Evolutionary conservation across 1,139 yeast genomes (phyloP), one percentile per base, ranked within the genome.

Genomic region (Candida sp.): DNA sequence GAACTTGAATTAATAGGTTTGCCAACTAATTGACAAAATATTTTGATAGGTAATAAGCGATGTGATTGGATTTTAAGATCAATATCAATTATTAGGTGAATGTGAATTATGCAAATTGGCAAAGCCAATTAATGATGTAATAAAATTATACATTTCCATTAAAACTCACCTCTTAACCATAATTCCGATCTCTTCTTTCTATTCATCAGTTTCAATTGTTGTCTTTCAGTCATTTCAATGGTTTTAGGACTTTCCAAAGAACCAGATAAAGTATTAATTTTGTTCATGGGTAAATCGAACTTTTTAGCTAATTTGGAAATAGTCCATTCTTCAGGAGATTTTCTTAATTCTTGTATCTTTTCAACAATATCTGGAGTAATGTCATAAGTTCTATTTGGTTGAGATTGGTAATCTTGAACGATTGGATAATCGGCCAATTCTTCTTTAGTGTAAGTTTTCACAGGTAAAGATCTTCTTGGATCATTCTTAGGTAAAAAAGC

Each of bases 401-500:
- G 71, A 7, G 58, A 57, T 23, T 67, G 49, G 45, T 58, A 60
- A 33, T 70, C 68, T 63, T 53, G 68, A 57, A 58, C 71, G 45
- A 75, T 54, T 7, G 89, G 89, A 70, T 82, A 82, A 50, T 75
- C 69, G n/a, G 64, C 60, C 39, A 79, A 56, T 43, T 75, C 70
- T 61, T 79, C 70, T 25, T 57, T 57, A 39, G 67, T 63, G 52
- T 57, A 69, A 2, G 51, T 44, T 48, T 51, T 61, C 43, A 30
- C 49, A 41, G 50, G 61, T 32, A 69, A 63, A 2, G 61, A 64
- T 46, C 71, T 74, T 54, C 95, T 76, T 29, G 81, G 81, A 56
- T 87, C 95, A 6, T 63, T 55, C 2, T 64, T 55, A 3, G 96
- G 96, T 43, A 88, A 65, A 58, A 88, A 88, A 4, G 82, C 82